These are phyloP conservation scores for Gossypium mustelinum DNA, from an alignment of 345 rosid genomes.

Conservation along the genomic window DNA sequence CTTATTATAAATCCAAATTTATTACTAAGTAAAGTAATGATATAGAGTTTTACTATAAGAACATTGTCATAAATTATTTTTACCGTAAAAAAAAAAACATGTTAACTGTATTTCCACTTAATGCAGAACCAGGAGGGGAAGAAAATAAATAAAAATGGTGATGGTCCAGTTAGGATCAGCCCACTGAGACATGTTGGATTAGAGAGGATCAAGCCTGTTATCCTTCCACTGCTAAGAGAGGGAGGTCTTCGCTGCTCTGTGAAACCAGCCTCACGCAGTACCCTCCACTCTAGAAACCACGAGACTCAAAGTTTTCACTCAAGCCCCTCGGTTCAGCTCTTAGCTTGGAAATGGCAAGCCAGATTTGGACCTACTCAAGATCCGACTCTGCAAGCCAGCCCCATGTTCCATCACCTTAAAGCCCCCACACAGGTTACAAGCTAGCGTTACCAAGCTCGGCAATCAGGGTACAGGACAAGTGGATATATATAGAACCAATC, in stretches of 20 bases:
- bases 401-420: not conserved
- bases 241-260: not conserved
- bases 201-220: not conserved
- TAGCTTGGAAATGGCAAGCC: not conserved
- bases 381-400: not conserved
- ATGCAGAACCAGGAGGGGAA: too few species aligned
- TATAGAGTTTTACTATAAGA: too few species aligned
- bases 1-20: too few species aligned
- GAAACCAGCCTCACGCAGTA: not conserved
- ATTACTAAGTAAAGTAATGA: too few species aligned
- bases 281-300: not conserved
- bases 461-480: fast-evolving
- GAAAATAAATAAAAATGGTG: too few species aligned
- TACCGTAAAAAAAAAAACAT: too few species aligned
- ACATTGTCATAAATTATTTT: too few species aligned
- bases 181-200: not conserved
- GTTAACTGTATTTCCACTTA: too few species aligned
- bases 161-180: not conserved
- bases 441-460: not conserved
- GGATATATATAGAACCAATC: too few species aligned
- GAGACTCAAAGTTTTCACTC: not conserved
- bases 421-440: not conserved
- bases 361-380: not conserved
- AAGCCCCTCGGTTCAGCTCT: not conserved
- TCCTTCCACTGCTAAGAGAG: not conserved